Evolutionary conservation across 768 basidiomycete species (phyloP).

Genomic region (Hypholoma sublateritium): DNA sequence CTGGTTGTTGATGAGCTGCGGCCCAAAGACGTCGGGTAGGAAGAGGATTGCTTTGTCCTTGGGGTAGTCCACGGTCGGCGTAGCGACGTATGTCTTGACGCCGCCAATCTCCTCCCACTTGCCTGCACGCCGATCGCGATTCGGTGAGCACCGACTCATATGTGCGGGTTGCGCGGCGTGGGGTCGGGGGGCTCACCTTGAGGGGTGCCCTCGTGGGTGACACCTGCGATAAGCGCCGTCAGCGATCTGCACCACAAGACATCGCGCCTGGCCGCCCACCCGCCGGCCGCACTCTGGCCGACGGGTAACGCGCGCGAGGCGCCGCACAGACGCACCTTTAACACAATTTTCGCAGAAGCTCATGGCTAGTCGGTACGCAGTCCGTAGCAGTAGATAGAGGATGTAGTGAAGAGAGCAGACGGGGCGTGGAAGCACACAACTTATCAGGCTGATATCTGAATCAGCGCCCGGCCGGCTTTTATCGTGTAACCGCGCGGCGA

Average conservation of each 20-base stretch:
- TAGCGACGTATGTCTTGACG: constrained; percentile 51
- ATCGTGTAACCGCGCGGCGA: neutral
- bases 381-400: constrained; percentile 5
- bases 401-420: neutral
- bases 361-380: constrained; percentile 17
- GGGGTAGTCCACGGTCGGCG: constrained; percentile 47
- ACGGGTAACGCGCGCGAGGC: neutral
- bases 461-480: neutral
- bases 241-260: neutral
- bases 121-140: constrained; percentile 30
- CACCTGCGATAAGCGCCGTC: constrained; percentile 30
- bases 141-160: neutral
- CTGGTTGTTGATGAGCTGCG: constrained; percentile 43
- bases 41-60: constrained; percentile 58
- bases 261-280: no score
- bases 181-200: constrained; percentile 34
- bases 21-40: constrained; percentile 54
- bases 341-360: constrained; percentile 52
- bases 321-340: constrained; percentile 36
- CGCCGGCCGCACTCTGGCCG: no score
- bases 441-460: neutral
- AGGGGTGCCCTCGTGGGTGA: constrained; percentile 48
- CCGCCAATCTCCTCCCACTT: constrained; percentile 46
- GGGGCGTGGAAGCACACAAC: neutral
- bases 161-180: no score